Percentiles rank a stretch among this genome's conserved stretches.
Evolutionary conservation across 148 eudicot genomes (phyloP).

Genomic region (Cornus kousa): DNA sequence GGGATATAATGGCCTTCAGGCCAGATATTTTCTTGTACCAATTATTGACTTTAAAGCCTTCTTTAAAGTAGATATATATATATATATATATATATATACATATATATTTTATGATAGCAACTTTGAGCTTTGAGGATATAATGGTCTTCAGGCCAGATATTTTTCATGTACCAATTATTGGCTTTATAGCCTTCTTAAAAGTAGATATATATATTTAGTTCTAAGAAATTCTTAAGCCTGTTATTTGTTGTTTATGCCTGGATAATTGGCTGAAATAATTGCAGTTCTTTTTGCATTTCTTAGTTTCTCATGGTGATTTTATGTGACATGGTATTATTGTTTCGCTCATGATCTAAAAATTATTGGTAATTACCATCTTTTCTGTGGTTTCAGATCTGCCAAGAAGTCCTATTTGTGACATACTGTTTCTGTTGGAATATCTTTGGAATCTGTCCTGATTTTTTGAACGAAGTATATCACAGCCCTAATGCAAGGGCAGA

Average conservation of each 20-base stretch:
- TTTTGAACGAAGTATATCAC: slow-evolving; percentile 8
- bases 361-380: neutral
- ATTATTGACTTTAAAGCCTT: too few relatives aligned
- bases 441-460: slow-evolving; percentile 10
- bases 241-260: neutral
- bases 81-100: too few relatives aligned
- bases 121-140: too few relatives aligned
- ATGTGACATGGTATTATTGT: neutral
- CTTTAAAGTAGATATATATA: too few relatives aligned
- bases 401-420: slow-evolving; percentile 6
- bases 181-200: neutral
- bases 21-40: too few relatives aligned
- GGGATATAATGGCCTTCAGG: neutral
- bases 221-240: neutral
- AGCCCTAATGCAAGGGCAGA: slow-evolving; percentile 84
- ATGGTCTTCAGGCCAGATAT: too few relatives aligned
- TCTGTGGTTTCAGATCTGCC: slow-evolving; percentile 26
- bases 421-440: neutral
- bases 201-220: neutral
- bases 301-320: neutral
- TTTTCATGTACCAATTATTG: too few relatives aligned
- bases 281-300: neutral
- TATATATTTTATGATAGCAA: too few relatives aligned
- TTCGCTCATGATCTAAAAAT: neutral
- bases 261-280: neutral